A percentile compares a stretch with the other conserved stretches of the same genome.
These are phyloP conservation scores for Ascochyta pisi DNA, from an alignment of 2,329 filamentous ascomycete species.

Conservation along the genomic window DNA sequence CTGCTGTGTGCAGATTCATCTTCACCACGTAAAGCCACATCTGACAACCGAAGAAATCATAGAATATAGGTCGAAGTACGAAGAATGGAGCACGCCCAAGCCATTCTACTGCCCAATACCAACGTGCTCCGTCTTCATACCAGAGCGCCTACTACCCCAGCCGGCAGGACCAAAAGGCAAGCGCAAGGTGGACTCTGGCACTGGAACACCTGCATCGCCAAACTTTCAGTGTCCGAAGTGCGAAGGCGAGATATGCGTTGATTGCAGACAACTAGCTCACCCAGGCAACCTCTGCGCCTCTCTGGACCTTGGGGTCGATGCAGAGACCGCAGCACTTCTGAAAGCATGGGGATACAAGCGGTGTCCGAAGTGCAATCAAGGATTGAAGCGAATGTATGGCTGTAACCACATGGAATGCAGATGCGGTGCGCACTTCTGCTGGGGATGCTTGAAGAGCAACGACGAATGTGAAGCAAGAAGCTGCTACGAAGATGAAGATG, in stretches of 20 bases:
- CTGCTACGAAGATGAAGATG: constrained; percentile 28
- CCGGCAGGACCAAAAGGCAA: constrained; percentile 23
- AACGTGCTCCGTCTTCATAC: constrained; percentile 58
- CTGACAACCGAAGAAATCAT: constrained; percentile 47
- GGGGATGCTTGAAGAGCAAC: constrained; percentile 49
- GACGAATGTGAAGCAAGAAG: constrained; percentile 37
- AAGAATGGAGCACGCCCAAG: constrained; percentile 56
- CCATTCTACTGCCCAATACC: constrained; percentile 59
- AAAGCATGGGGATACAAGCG: constrained; percentile 56
- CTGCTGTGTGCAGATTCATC: constrained; percentile 55
- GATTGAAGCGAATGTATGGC: constrained; percentile 57
- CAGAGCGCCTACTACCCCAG: constrained; percentile 32
- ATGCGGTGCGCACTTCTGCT: constrained; percentile 61
- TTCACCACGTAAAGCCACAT: constrained; percentile 48
- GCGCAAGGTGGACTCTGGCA: constrained; percentile 33
- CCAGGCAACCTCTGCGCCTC: constrained; percentile 44
- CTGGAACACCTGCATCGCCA: constrained; percentile 30
- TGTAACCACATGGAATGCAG: constrained; percentile 58
- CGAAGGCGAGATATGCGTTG: constrained; percentile 50
- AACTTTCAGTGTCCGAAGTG: constrained; percentile 56
- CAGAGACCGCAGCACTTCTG: constrained; percentile 49
- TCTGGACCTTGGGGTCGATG: constrained; percentile 41
- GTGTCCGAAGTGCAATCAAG: constrained; percentile 59
- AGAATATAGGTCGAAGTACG: constrained; percentile 52
- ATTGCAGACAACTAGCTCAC: constrained; percentile 55